A percentile compares a stretch with the other conserved stretches of the same genome.
Conservation (phyloP, 2,329 filamentous ascomycete species). For the Nemania serpens region DNA sequence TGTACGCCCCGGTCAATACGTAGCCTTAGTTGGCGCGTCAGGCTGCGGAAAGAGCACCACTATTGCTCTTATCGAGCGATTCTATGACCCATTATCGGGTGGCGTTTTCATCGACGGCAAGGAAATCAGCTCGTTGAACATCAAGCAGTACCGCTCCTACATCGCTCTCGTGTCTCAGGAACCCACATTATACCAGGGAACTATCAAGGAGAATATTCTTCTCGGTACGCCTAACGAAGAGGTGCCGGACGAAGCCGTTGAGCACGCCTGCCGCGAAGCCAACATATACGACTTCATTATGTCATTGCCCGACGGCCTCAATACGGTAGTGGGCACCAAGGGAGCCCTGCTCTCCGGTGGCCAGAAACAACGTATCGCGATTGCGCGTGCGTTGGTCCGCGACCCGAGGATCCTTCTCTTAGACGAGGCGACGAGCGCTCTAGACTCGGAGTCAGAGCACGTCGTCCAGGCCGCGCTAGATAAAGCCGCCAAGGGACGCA, state of each 20-base stretch:
- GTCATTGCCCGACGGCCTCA: constrained; percentile 83
- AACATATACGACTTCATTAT: constrained; percentile 94
- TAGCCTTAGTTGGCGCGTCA: constrained; percentile 90
- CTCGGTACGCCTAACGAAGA: constrained; percentile 72
- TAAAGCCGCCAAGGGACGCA: constrained; percentile 79
- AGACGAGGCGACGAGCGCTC: constrained; percentile 78
- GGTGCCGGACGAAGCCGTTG: constrained; percentile 72
- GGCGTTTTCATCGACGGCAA: constrained; percentile 81
- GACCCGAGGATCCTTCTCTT: constrained; percentile 85
- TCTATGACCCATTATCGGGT: constrained; percentile 87
- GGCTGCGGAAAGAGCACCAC: constrained; percentile 95
- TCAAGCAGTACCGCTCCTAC: constrained; percentile 82
- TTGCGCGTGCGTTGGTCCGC: constrained; percentile 88
- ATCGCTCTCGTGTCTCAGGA: constrained; percentile 93
- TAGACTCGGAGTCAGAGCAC: constrained; percentile 78
- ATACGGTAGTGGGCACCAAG: constrained; percentile 84
- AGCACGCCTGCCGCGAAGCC: constrained; percentile 82
- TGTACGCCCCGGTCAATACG: constrained; percentile 78
- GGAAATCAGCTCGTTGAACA: constrained; percentile 79
- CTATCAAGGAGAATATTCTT: constrained; percentile 86
- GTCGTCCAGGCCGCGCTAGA: constrained; percentile 82
- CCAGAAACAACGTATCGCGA: constrained; percentile 93
- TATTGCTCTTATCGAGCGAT: constrained; percentile 88
- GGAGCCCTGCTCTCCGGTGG: constrained; percentile 85
- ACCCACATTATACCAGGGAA: constrained; percentile 92